Base-by-base conservation (phyloP, 306 rosid species). In the Cyamopsis tetragonoloba region DNA sequence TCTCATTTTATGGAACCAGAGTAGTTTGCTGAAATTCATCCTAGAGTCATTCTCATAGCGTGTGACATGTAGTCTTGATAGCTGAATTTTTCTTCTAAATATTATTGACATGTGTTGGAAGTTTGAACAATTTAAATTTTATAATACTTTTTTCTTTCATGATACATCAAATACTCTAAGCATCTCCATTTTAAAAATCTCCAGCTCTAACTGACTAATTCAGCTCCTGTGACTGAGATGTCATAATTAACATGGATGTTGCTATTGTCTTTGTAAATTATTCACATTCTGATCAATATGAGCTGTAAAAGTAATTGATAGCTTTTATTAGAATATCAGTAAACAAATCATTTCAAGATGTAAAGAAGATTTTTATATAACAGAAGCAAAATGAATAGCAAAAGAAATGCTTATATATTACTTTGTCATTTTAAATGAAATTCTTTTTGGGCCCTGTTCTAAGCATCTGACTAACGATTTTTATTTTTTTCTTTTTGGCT, bases 331-430 rank as follows among this genome's bases (percentile, higher is more conserved):
- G 62, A 72, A n/a, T 17, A 44, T 8, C 32, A 11, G 8, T 15
- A 15, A 17, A 37, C 49, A 27, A 37, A 26, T 59, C 59, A 67
- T 39, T 75, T 48, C 17, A 59, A 60, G 80, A 59, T 49, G 22
- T 39, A 17, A 27, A 51, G 22, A 20, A 8, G 3, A 34, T 37
- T 7, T 30, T 62, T 10, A 42, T 74, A 57, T 13, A 55, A 67
- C 9, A 37, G 14, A 28, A 57, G 19, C 54, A 56, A 26, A 55
- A 24, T 32, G 48, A 31, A 38, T 22, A 30, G 24, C 10, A 7
- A 14, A 41, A 30, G 1, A 46, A 62, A 55, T 44, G 32, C 22
- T 37, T 70, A 43, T 53, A 42, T 38, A 27, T 55, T 38, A 48
- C 32, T 26, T n/a, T 28, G 48, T 67, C 27, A 18, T 24, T 67